These are phyloP conservation scores for Delonix regia DNA, from an alignment of 306 rosid genomes.

Conservation along the genomic window DNA sequence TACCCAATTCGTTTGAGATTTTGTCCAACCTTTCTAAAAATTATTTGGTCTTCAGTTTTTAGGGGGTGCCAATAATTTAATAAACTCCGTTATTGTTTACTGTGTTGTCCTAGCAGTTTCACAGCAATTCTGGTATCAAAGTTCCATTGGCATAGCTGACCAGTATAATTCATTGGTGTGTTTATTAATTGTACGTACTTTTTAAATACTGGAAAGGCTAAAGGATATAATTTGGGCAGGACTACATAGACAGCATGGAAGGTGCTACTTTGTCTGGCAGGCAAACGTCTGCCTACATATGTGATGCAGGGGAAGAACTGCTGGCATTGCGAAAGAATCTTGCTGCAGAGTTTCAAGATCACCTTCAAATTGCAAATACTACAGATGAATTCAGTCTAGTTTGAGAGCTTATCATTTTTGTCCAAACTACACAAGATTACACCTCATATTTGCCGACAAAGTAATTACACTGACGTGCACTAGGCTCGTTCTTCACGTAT, in stretches of 20 bases:
- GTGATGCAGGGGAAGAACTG: slow-evolving; percentile 83
- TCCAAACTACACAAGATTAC: background rate
- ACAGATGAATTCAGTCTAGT: slow-evolving; percentile 86
- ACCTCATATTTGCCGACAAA: background rate
- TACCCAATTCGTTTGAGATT: background rate
- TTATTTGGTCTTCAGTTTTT: background rate
- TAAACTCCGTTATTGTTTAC: background rate
- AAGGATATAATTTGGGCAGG: slow-evolving; percentile 53
- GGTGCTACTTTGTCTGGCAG: slow-evolving; percentile 98
- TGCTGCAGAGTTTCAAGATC: slow-evolving; percentile 45
- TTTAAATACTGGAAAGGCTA: slow-evolving; percentile 23
- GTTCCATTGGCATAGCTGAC: slow-evolving; percentile 28
- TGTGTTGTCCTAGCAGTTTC: slow-evolving; percentile 3
- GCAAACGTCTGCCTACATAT: slow-evolving; percentile 85
- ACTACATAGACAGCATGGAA: slow-evolving; percentile 99
- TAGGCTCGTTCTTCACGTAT: slow-evolving; percentile 19
- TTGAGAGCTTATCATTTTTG: slow-evolving; percentile 32
- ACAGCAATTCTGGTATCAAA: slow-evolving; percentile 12
- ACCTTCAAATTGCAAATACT: slow-evolving; percentile 40
- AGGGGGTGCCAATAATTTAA: background rate
- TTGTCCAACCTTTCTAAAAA: background rate
- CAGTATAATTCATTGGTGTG: background rate
- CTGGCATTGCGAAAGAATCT: slow-evolving; percentile 72
- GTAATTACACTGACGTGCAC: background rate
- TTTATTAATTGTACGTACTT: background rate